Base-by-base conservation (phyloP, 1,139 yeast species). In the Scheffersomyces segobiensis region DNA sequence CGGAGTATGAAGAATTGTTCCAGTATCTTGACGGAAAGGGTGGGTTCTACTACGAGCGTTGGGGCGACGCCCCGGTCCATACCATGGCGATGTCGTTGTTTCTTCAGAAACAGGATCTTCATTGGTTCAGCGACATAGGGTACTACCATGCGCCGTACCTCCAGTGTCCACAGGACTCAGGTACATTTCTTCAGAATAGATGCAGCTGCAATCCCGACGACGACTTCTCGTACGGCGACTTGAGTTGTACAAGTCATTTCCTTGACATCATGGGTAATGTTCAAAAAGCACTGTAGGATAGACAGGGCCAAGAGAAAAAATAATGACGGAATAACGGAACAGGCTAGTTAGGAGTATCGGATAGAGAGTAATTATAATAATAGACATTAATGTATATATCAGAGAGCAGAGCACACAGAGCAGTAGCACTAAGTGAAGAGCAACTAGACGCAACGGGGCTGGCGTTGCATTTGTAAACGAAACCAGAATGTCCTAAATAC, bases 41-140 rank as follows among this genome's bases (percentile, higher is more conserved):
- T 0, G 80, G 81, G 20, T 76, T 77, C 59, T 77, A 62, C 61
- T 77, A 77, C 60, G 80, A 77, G 61, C 62, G 81, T 52, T 77
- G 81, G 81, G 81, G 81, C 5, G 81, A 77, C 62, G 81, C 80
- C 1, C 81, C 81, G 0, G 65, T 77, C 12, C 80, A 76, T 61
- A 62, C 78, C 0, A 62, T 77, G 47, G 78, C 72, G 3, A 64
- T 74, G 17, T 68, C 73, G 51, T 58, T 69, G 49, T 66, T 72
- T 52, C 61, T 75, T 49, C 53, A 62, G 17, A 68, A 66, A 32
- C 54, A 59, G 20, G 73, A 76, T 26, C 52, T 77, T 17, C 70
- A 72, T 60, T 76, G 78, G 74, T 72, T 77, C 55, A 63, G 64
- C 5, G 73, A 74, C 55, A 55, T 76, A 10, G 81, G 81, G 24